A percentile compares a stretch with the other conserved stretches of the same genome.
Evolutionary conservation across 179 eudicot genomes (phyloP).

Genomic region (Corrigiola litoralis): DNA sequence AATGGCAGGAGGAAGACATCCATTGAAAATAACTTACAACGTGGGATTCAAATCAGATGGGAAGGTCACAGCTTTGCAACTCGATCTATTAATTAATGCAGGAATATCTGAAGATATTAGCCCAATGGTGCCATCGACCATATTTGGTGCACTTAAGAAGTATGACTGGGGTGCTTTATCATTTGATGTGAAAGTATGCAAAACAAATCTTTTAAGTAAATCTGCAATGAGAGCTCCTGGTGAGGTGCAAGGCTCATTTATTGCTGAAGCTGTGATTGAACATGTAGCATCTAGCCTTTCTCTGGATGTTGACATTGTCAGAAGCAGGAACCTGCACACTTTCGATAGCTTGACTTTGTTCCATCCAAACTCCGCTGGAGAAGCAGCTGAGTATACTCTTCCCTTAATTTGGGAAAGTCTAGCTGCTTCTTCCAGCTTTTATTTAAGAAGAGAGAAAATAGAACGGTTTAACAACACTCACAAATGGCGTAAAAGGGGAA

Average conservation of each 20-base stretch:
- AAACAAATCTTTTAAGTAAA: constrained; percentile 68
- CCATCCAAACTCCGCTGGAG: constrained; percentile 48
- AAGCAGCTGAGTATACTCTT: constrained; percentile 64
- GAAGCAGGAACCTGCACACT: constrained; percentile 58
- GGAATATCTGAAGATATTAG: constrained; percentile 66
- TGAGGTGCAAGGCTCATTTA: constrained; percentile 69
- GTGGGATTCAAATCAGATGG: constrained; percentile 89
- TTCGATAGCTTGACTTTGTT: constrained; percentile 54
- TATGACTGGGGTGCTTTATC: constrained; percentile 91
- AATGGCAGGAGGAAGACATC: constrained; percentile 92
- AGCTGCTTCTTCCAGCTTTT: constrained; percentile 44
- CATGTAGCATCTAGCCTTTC: constrained; percentile 68
- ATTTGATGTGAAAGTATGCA: constrained; percentile 72
- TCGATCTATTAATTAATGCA: constrained; percentile 56
- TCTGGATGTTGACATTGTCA: constrained; percentile 61
- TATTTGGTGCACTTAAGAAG: constrained; percentile 51
- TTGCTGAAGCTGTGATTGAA: constrained; percentile 85
- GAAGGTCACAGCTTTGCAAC: constrained; percentile 83
- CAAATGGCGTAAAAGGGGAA: constrained; percentile 74
- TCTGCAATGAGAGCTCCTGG: constrained; percentile 96
- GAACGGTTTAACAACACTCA: constrained; percentile 39
- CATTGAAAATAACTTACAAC: constrained; percentile 70
- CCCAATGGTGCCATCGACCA: constrained; percentile 55
- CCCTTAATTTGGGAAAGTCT: constrained; percentile 69
- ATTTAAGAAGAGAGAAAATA: constrained; percentile 34